Conservation (phyloP, 192 early-diverging fungal species). For the Coemansia erecta region DNA sequence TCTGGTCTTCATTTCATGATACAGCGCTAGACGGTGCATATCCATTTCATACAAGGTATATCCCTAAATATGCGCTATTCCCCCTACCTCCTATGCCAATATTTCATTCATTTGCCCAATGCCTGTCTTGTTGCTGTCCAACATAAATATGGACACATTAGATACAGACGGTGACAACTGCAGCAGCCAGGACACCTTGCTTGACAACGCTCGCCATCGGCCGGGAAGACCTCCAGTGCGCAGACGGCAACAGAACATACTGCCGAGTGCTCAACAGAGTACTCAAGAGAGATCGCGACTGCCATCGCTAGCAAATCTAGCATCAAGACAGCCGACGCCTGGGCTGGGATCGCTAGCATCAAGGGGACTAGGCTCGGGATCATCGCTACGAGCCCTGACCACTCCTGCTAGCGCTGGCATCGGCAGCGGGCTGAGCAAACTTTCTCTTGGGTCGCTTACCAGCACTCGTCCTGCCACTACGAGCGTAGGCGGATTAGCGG, state of each 20-base stretch:
- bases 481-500: not conserved
- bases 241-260: constrained; percentile 1
- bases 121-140: not conserved
- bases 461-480: not conserved
- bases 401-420: not conserved
- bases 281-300: not conserved
- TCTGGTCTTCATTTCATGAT: constrained; percentile 8
- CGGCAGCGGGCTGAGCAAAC: constrained; percentile 3
- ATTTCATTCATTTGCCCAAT: too few relatives aligned
- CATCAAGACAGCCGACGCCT: not conserved
- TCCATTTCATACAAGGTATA: too few relatives aligned
- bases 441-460: constrained; percentile 8
- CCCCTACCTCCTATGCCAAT: too few relatives aligned
- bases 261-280: too few relatives aligned
- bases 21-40: not conserved
- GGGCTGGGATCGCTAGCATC: constrained; percentile 3
- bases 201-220: constrained; percentile 29
- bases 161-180: constrained; percentile 12
- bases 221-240: constrained; percentile 15
- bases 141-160: not conserved
- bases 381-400: constrained; percentile 21
- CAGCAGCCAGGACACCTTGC: constrained; percentile 17
- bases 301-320: constrained; percentile 4
- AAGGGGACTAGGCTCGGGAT: not conserved
- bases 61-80: constrained; percentile 1